Percentiles rank a stretch among this genome's conserved stretches.
phyloP scores from a whole-genome alignment of 106 monocot genomes.

The Dendrobium huoshanense region DNA sequence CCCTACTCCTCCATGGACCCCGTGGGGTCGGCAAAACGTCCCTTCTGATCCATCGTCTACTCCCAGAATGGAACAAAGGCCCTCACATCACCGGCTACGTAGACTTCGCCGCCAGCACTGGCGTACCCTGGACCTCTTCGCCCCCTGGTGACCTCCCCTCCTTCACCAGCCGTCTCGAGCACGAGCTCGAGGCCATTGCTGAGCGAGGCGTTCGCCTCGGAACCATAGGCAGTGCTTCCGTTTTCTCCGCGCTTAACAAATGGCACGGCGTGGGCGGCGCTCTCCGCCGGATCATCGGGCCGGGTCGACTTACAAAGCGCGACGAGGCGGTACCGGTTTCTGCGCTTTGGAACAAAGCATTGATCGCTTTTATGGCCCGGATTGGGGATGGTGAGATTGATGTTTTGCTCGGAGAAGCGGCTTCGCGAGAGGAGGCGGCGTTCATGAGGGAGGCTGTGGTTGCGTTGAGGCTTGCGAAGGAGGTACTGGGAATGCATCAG shows the following conservation, averaged over 20 bases:
- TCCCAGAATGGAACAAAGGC: slow-evolving; percentile 54
- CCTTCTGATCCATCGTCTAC: slow-evolving; percentile 65
- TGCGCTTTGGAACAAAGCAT: slow-evolving; percentile 69
- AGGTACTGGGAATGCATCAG: slow-evolving; percentile 54
- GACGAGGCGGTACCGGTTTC: slow-evolving; percentile 17
- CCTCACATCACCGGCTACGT: slow-evolving; percentile 76
- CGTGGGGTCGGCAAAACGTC: slow-evolving; percentile 89
- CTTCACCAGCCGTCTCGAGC: slow-evolving; percentile 42
- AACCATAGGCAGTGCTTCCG: slow-evolving; percentile 36
- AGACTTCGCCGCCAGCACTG: slow-evolving; percentile 44
- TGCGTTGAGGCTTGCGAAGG: slow-evolving; percentile 70
- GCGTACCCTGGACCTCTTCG: slow-evolving; percentile 23
- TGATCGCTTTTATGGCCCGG: slow-evolving; percentile 26
- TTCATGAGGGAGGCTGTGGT: slow-evolving; percentile 57
- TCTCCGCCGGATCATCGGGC: slow-evolving; percentile 30
- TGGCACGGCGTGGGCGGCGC: slow-evolving; percentile 47
- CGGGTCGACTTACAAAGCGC: slow-evolving; percentile 9
- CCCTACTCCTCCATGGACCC: slow-evolving; percentile 92
- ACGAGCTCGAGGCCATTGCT: slow-evolving; percentile 50
- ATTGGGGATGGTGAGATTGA: slow-evolving; percentile 12
- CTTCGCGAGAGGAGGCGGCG: slow-evolving; percentile 38
- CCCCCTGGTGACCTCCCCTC: slow-evolving; percentile 12
- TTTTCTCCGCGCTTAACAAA: slow-evolving; percentile 52
- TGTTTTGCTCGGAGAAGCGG: background rate
- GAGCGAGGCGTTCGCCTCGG: slow-evolving; percentile 56